Conservation (phyloP, 768 basidiomycete species). For the Tulasnella sp. region DNA sequence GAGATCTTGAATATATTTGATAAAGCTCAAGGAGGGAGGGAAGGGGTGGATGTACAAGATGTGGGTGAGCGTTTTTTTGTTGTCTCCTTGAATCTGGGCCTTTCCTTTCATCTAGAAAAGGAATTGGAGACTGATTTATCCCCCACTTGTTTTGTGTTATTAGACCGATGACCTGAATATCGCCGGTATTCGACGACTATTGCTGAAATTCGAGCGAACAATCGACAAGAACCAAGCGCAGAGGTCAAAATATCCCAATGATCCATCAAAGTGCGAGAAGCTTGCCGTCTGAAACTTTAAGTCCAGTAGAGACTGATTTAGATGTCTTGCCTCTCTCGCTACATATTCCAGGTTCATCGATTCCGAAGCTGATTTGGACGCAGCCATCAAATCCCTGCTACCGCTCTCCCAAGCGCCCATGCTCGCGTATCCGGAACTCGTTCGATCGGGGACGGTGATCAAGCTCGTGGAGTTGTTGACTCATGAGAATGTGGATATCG, state of each 20-base stretch:
- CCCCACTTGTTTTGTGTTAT: slow-evolving; percentile 33
- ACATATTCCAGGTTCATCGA: slow-evolving; percentile 76
- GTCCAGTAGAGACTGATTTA: not conserved
- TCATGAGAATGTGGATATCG: slow-evolving; percentile 95
- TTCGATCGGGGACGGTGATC: slow-evolving; percentile 61
- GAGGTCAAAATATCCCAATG: slow-evolving; percentile 87
- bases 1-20: slow-evolving; percentile 95
- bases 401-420: slow-evolving; percentile 78
- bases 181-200: slow-evolving; percentile 59
- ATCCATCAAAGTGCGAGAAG: slow-evolving; percentile 71
- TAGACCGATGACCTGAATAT: slow-evolving; percentile 54
- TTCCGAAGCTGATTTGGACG: slow-evolving; percentile 92
- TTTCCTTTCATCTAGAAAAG: slow-evolving; percentile 9
- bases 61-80: slow-evolving; percentile 39
- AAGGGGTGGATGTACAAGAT: slow-evolving; percentile 36
- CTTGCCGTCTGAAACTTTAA: not conserved
- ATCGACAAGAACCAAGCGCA: slow-evolving; percentile 94
- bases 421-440: slow-evolving; percentile 82
- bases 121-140: slow-evolving; percentile 4
- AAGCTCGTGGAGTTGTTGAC: slow-evolving; percentile 77
- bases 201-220: slow-evolving; percentile 78
- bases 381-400: slow-evolving; percentile 76
- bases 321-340: not conserved
- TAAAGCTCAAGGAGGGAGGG: slow-evolving; percentile 49
- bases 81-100: not conserved